phyloP scores from a whole-genome alignment of 169 alveolate species.

The Theileria sp. region DNA sequence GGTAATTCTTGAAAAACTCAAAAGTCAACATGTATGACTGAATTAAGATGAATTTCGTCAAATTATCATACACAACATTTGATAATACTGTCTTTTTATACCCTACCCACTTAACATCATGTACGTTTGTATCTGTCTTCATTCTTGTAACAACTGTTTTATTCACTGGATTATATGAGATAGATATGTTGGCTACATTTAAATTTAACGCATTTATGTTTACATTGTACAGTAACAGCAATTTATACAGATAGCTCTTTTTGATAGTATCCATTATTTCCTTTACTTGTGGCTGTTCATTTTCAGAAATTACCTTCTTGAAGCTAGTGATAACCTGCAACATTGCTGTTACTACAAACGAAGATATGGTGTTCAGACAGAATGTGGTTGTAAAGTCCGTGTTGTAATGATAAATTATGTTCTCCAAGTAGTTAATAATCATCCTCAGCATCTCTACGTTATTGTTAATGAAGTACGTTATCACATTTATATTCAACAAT shows the following conservation, averaged over 20 bases:
- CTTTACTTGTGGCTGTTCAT: constrained; percentile 4
- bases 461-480: constrained; percentile 5
- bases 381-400: not conserved
- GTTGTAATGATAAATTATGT: constrained; percentile 5
- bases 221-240: not conserved
- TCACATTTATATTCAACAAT: not conserved
- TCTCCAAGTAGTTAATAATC: constrained; percentile 6
- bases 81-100: not conserved
- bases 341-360: not conserved
- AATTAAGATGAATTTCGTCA: not conserved
- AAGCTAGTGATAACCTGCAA: not conserved
- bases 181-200: not conserved
- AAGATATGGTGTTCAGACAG: not conserved
- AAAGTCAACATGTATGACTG: not conserved
- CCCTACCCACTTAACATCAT: not conserved
- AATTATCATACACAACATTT: not conserved
- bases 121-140: not conserved
- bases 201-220: not conserved
- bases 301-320: not conserved
- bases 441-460: constrained; percentile 9
- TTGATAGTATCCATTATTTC: not conserved
- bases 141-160: not conserved
- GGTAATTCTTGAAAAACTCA: not conserved
- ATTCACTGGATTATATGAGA: not conserved
- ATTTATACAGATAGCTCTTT: not conserved